phyloP scores from a whole-genome alignment of 768 basidiomycete species.

The Leucocoprinus birnbaumii region DNA sequence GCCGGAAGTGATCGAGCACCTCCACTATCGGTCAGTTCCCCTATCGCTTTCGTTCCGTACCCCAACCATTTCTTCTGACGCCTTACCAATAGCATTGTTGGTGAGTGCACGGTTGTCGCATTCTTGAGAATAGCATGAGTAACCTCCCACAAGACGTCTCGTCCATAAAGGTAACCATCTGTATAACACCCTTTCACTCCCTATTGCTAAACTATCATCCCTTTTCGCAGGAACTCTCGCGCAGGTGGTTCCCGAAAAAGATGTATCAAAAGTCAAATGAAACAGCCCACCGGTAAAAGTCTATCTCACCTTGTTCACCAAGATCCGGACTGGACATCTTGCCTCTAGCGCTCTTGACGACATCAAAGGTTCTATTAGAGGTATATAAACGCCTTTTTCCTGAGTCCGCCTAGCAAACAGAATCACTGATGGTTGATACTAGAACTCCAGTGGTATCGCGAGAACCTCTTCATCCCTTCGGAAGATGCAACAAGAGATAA shows the following conservation, averaged over 20 bases:
- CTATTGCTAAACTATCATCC: neutral
- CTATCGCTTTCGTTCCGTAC: neutral
- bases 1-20: conserved; percentile 76
- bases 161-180: conserved; percentile 63
- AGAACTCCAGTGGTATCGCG: conserved; percentile 82
- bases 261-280: conserved; percentile 30
- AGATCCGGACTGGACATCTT: neutral
- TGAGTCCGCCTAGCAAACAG: neutral
- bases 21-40: conserved; percentile 70
- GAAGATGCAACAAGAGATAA: neutral
- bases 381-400: conserved; percentile 28
- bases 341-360: conserved; percentile 73
- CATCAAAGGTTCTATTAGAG: conserved; percentile 72
- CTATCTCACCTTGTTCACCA: neutral
- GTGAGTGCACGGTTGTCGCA: conserved; percentile 37
- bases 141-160: conserved; percentile 65
- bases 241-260: conserved; percentile 61
- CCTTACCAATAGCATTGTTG: conserved; percentile 54
- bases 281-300: conserved; percentile 54
- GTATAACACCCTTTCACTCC: neutral
- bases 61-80: neutral
- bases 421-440: neutral
- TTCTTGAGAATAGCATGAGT: conserved; percentile 1
- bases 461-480: conserved; percentile 60
- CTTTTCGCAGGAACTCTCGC: conserved; percentile 56